Percentiles rank a stretch among this genome's conserved stretches.
phyloP scores from a whole-genome alignment of 441 rosid genomes.

The Populus trichocarpa region DNA sequence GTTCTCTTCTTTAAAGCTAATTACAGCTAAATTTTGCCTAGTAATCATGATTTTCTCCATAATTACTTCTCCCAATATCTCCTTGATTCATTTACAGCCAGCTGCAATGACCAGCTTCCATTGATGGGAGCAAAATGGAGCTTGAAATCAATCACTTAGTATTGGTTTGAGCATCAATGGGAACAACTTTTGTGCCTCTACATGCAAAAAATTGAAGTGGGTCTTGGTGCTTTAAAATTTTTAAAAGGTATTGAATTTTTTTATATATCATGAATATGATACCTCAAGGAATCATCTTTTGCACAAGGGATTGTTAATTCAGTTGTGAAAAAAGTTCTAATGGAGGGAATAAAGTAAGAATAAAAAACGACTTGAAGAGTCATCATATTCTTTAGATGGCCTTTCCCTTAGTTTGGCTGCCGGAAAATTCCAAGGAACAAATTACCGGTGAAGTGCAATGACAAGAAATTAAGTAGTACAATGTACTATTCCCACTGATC shows the following conservation, averaged over 20 bases:
- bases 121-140: not conserved
- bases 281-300: slow-evolving; percentile 12
- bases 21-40: not conserved
- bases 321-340: not conserved
- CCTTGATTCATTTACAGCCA: not conserved
- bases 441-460: not conserved
- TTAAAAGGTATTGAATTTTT: not conserved
- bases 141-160: not conserved
- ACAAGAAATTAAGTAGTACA: not conserved
- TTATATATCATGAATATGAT: not conserved
- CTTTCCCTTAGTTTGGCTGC: not conserved
- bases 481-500: not conserved
- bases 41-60: not conserved
- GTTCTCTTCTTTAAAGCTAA: slow-evolving; percentile 13
- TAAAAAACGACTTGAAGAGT: slow-evolving; percentile 5
- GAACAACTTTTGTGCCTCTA: too few relatives aligned
- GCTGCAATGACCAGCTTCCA: not conserved
- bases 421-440: not conserved
- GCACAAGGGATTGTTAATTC: not conserved
- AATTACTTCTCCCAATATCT: not conserved
- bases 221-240: not conserved
- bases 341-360: slow-evolving; percentile 24
- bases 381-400: not conserved
- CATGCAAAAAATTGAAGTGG: not conserved
- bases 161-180: too few relatives aligned